These are phyloP conservation scores for Rubia occidens DNA, from an alignment of 305 asterid species.

Conservation along the genomic window DNA sequence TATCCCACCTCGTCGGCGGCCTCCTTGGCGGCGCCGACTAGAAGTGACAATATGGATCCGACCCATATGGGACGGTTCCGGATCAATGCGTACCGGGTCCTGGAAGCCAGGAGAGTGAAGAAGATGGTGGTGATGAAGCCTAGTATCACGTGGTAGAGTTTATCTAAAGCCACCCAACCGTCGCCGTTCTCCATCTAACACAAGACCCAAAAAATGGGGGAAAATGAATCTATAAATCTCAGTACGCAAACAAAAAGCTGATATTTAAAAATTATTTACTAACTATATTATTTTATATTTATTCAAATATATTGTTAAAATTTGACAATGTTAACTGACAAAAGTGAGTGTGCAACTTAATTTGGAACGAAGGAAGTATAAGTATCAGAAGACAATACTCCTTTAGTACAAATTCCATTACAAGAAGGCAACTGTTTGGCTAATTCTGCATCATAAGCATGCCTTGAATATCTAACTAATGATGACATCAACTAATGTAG, in stretches of 20 bases:
- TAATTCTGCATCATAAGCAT: too few relatives aligned
- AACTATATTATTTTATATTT: too few relatives aligned
- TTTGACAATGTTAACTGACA: too few relatives aligned
- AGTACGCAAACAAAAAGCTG: too few relatives aligned
- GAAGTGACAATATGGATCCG: slow-evolving; percentile 54
- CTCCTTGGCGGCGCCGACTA: slow-evolving; percentile 77
- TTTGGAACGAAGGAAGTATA: too few relatives aligned
- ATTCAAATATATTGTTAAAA: too few relatives aligned
- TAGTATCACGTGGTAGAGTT: slow-evolving; percentile 57
- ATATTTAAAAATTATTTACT: too few relatives aligned
- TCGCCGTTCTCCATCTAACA: slow-evolving; percentile 59
- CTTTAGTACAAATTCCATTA: too few relatives aligned
- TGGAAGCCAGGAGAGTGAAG: slow-evolving; percentile 36
- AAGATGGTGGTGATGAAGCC: slow-evolving; percentile 53
- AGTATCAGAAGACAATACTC: too few relatives aligned
- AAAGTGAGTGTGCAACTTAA: too few relatives aligned
- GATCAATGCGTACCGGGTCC: slow-evolving; percentile 44
- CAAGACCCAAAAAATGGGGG: background rate
- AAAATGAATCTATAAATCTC: background rate
- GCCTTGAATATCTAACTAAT: too few relatives aligned
- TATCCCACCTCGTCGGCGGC: slow-evolving; percentile 71
- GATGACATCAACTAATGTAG: background rate
- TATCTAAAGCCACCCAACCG: slow-evolving; percentile 72
- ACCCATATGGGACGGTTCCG: slow-evolving; percentile 61
- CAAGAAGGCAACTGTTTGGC: too few relatives aligned